A percentile compares a stretch with the other conserved stretches of the same genome.
Conservation (phyloP, 768 basidiomycete genomes). For the Pleurotus salmoneostramineus region DNA sequence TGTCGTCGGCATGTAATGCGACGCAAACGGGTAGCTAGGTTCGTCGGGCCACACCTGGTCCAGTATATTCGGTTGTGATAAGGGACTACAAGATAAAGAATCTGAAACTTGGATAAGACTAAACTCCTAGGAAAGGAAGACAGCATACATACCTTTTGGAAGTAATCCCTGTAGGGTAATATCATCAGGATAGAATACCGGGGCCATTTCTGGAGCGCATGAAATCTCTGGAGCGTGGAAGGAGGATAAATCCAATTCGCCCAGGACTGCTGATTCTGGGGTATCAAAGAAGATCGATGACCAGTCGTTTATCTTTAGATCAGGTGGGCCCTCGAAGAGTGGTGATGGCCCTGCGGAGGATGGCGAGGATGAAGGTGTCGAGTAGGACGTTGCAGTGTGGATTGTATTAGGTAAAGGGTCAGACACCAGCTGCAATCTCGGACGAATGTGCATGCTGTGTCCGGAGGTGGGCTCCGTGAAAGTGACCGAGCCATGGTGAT, state of each 20-base stretch:
- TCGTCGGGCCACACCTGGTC: too few species aligned
- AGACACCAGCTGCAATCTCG: constrained; percentile 21
- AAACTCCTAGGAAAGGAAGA: neutral
- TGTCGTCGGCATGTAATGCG: too few species aligned
- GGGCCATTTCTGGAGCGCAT: neutral
- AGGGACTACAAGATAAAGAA: too few species aligned
- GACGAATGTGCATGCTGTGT: constrained; percentile 12
- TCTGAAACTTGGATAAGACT: too few species aligned
- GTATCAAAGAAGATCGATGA: constrained; percentile 24
- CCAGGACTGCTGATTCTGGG: constrained; percentile 18
- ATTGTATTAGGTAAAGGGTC: constrained; percentile 22
- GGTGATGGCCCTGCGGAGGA: neutral
- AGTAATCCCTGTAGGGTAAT: neutral
- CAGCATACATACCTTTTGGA: neutral
- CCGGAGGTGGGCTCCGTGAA: constrained; percentile 18
- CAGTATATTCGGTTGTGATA: too few species aligned
- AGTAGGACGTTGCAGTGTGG: neutral
- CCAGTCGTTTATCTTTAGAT: constrained; percentile 29
- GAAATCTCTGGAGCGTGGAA: neutral
- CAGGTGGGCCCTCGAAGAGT: constrained; percentile 9
- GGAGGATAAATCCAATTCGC: constrained; percentile 18
- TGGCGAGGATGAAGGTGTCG: neutral
- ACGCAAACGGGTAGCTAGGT: too few species aligned
- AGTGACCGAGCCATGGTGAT: too few species aligned
- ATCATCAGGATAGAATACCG: neutral